phyloP scores from a whole-genome alignment of 2,329 filamentous ascomycete species.

The Hysterium pulicare region DNA sequence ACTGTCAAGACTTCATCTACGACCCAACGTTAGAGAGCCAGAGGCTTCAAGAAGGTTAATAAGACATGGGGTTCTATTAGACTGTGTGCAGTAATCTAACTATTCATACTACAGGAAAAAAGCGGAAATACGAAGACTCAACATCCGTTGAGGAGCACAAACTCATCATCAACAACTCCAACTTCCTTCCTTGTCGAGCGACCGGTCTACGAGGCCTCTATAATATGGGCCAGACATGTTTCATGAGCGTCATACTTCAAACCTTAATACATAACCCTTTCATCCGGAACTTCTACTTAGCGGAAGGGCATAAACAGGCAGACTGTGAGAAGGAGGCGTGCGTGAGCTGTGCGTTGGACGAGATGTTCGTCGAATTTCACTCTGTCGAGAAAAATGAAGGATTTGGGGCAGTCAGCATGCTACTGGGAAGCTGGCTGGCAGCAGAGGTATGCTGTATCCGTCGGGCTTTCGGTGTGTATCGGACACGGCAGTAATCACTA shows the following conservation, averaged over 20 bases:
- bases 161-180: conserved; percentile 76
- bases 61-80: neutral
- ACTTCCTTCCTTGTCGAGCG: conserved; percentile 75
- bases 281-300: conserved; percentile 86
- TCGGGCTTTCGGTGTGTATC: neutral
- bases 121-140: conserved; percentile 73
- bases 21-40: conserved; percentile 77
- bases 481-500: neutral
- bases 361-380: conserved; percentile 62
- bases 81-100: conserved; percentile 9
- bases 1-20: conserved; percentile 80
- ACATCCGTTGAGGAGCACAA: conserved; percentile 62
- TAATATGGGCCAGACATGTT: conserved; percentile 98
- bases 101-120: conserved; percentile 51
- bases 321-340: conserved; percentile 63
- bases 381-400: conserved; percentile 78
- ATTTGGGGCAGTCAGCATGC: conserved; percentile 84
- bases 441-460: conserved; percentile 61
- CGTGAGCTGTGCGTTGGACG: conserved; percentile 59
- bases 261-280: conserved; percentile 91
- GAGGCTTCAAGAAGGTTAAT: conserved; percentile 64
- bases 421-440: conserved; percentile 86
- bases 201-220: conserved; percentile 89
- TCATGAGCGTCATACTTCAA: conserved; percentile 94
- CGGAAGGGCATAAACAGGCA: conserved; percentile 77